A percentile compares a stretch with the other conserved stretches of the same genome.
Evolutionary conservation across 331 rosid species (phyloP).

Genomic region (Dryas integrifolia): DNA sequence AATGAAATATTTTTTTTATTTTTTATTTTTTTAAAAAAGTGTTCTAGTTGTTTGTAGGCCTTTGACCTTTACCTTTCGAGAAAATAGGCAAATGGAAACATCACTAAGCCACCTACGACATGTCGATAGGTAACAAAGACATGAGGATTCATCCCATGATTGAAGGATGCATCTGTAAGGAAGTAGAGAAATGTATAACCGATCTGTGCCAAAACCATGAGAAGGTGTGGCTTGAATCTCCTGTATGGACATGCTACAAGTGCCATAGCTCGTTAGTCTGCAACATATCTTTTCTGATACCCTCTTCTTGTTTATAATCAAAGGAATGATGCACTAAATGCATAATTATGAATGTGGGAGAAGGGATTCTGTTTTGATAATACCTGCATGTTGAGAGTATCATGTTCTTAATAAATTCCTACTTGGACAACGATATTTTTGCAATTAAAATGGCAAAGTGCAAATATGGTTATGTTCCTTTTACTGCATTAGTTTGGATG

Average conservation of each 20-base stretch:
- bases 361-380: not conserved
- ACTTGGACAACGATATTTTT: not conserved
- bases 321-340: not conserved
- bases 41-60: not conserved
- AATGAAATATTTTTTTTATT: no score
- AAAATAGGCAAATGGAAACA: constrained; percentile 48
- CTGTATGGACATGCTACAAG: not conserved
- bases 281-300: not conserved
- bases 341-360: not conserved
- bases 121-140: constrained; percentile 47
- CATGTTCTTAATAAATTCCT: constrained; percentile 12
- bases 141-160: constrained; percentile 46
- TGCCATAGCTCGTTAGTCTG: constrained; percentile 14
- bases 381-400: constrained; percentile 12
- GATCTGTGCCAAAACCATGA: constrained; percentile 31
- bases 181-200: constrained; percentile 31
- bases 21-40: no score
- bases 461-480: not conserved
- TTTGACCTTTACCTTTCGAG: constrained; percentile 38
- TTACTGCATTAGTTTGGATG: not conserved
- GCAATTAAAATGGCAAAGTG: not conserved
- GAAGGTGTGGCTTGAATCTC: constrained; percentile 43
- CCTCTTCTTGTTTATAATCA: constrained; percentile 5
- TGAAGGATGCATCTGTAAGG: constrained; percentile 32
- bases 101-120: constrained; percentile 31